These are phyloP conservation scores for Hapsidospora chrysogenum DNA, from an alignment of 495 filamentous ascomycete species.

Conservation along the genomic window DNA sequence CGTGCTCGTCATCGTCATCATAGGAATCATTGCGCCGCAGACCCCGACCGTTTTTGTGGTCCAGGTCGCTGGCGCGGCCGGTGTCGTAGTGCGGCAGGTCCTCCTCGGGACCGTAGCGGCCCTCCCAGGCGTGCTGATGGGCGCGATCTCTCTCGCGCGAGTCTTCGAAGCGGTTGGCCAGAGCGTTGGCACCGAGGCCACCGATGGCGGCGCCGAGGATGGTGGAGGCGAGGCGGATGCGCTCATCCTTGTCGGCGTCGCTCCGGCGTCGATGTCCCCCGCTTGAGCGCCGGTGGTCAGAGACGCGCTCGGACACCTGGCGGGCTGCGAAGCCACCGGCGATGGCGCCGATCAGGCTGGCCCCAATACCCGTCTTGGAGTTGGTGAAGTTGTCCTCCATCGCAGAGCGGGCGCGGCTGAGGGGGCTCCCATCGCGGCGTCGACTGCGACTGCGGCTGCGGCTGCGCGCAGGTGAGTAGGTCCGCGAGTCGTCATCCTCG, in stretches of 20 bases:
- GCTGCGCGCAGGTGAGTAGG: neutral
- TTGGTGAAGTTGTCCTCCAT: slow-evolving; percentile 17
- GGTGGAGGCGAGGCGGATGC: slow-evolving; percentile 11
- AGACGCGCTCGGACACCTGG: slow-evolving; percentile 11
- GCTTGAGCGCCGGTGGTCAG: slow-evolving; percentile 2
- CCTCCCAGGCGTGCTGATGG: slow-evolving; percentile 15
- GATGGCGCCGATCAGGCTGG: slow-evolving; percentile 25
- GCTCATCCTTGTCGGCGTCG: slow-evolving; percentile 12
- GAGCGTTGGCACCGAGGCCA: slow-evolving; percentile 26
- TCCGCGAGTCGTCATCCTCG: neutral
- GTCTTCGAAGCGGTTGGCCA: slow-evolving; percentile 23
- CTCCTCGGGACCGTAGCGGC: slow-evolving; percentile 7
- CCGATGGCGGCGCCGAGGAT: slow-evolving; percentile 27
- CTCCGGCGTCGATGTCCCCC: slow-evolving; percentile 2
- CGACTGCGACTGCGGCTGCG: neutral
- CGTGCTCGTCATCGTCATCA: slow-evolving; percentile 2
- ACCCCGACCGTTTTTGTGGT: neutral
- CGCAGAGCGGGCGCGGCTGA: slow-evolving; percentile 13
- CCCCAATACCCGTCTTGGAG: slow-evolving; percentile 22
- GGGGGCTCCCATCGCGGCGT: slow-evolving; percentile 6
- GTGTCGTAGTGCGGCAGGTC: neutral
- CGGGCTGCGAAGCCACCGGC: slow-evolving; percentile 24
- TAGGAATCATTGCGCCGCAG: neutral
- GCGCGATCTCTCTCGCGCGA: slow-evolving; percentile 9
- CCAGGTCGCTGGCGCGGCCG: slow-evolving; percentile 1